phyloP scores from a whole-genome alignment of 768 basidiomycete genomes.

The Wakefieldia striispora region DNA sequence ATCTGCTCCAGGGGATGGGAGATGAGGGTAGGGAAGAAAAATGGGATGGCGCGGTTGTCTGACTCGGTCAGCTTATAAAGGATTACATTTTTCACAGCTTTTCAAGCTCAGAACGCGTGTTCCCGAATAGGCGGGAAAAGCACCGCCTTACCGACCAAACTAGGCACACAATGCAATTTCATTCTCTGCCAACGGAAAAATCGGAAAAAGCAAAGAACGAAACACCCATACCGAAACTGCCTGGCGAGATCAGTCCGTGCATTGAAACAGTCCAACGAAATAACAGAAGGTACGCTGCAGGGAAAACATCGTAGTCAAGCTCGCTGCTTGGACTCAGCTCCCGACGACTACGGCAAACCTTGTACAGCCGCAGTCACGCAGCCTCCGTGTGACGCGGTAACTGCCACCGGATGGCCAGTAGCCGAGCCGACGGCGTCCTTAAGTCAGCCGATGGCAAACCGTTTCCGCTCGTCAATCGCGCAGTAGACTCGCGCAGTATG shows the following conservation, averaged over 20 bases:
- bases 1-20: conserved; percentile 17
- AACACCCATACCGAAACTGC: background rate
- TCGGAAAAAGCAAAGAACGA: background rate
- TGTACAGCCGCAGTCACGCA: conserved; percentile 5
- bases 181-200: background rate
- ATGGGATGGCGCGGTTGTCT: conserved; percentile 1
- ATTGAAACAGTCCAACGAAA: background rate
- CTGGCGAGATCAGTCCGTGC: background rate
- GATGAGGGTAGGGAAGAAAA: conserved; percentile 20
- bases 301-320: background rate
- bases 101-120: conserved; percentile 36
- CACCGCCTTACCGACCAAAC: conserved; percentile 18
- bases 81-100: conserved; percentile 27
- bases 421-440: conserved; percentile 8
- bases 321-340: background rate
- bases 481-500: background rate
- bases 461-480: background rate
- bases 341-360: conserved; percentile 20
- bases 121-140: conserved; percentile 21
- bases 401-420: background rate
- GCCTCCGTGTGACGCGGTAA: background rate
- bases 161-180: conserved; percentile 1
- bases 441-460: conserved; percentile 1
- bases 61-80: conserved; percentile 35
- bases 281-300: background rate